These are phyloP conservation scores for Adansonia grandidieri DNA, from an alignment of 441 rosid genomes.

Conservation along the genomic window DNA sequence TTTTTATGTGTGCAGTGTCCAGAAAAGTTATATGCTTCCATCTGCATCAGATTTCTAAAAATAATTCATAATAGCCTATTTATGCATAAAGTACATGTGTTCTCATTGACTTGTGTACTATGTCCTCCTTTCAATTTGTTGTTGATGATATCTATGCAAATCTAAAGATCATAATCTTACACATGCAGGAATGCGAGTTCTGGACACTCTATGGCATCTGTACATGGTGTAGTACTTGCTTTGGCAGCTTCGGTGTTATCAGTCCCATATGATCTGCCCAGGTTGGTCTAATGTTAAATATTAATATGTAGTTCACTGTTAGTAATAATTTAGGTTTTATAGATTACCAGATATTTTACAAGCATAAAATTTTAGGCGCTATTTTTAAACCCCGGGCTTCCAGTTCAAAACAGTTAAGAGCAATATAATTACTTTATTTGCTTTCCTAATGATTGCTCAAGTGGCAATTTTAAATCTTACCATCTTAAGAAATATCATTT, in stretches of 20 bases:
- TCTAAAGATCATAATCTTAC: slow-evolving; percentile 15
- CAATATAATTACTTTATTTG: neutral
- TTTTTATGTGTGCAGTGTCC: neutral
- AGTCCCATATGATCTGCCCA: slow-evolving; percentile 98
- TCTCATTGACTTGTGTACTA: neutral
- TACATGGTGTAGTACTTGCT: slow-evolving; percentile 97
- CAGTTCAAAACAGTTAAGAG: neutral
- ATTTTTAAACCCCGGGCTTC: neutral
- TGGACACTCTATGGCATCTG: slow-evolving; percentile 57
- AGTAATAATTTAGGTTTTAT: neutral
- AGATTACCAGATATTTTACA: neutral
- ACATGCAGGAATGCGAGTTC: slow-evolving; percentile 59
- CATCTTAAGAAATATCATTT: slow-evolving; percentile 4
- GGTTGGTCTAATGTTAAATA: slow-evolving; percentile 34
- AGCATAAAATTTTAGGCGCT: neutral
- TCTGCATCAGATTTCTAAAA: neutral
- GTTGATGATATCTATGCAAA: neutral
- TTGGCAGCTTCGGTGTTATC: slow-evolving; percentile 95
- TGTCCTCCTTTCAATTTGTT: slow-evolving; percentile 14
- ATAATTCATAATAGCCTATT: neutral
- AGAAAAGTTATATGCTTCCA: slow-evolving; percentile 13
- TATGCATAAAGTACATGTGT: neutral
- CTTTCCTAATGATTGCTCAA: neutral
- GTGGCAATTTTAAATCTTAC: slow-evolving; percentile 10
- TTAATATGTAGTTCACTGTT: neutral